Conservation (phyloP, 2,329 filamentous ascomycete genomes). For the Paracoccidioides lutzii region DNA sequence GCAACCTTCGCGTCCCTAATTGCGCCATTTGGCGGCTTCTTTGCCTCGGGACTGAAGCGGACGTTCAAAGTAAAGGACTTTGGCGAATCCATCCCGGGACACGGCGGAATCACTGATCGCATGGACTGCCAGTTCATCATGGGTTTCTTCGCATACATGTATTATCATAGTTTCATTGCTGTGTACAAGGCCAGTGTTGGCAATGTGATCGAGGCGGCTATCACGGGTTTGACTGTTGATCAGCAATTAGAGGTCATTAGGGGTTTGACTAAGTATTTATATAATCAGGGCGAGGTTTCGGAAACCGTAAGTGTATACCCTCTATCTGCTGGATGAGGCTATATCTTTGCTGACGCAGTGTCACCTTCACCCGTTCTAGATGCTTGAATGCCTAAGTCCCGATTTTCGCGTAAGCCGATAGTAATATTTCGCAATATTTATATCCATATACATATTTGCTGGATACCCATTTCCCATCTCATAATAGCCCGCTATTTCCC, state of each 20-base stretch:
- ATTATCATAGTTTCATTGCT: slow-evolving; percentile 95
- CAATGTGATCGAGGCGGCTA: slow-evolving; percentile 76
- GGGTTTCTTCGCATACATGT: slow-evolving; percentile 97
- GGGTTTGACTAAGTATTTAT: slow-evolving; percentile 49
- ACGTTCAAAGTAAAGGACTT: slow-evolving; percentile 99
- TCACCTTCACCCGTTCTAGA: slow-evolving; percentile 13
- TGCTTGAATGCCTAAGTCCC: slow-evolving; percentile 25
- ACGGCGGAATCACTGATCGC: slow-evolving; percentile 94
- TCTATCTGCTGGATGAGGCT: not conserved
- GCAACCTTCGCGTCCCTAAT: slow-evolving; percentile 93
- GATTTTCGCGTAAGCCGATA: slow-evolving; percentile 21
- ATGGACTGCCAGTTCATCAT: slow-evolving; percentile 99
- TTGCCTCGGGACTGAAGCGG: slow-evolving; percentile 91
- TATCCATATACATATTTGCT: not conserved
- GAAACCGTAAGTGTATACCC: slow-evolving; percentile 34
- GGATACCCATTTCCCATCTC: not conserved
- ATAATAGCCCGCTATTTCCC: no score
- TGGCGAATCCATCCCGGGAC: slow-evolving; percentile 91
- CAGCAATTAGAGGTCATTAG: slow-evolving; percentile 74
- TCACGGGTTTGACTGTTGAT: slow-evolving; percentile 73
- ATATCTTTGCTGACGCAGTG: not conserved
- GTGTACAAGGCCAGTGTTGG: slow-evolving; percentile 75
- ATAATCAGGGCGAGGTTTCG: slow-evolving; percentile 48
- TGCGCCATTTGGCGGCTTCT: slow-evolving; percentile 95
- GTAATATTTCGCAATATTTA: not conserved